Conservation (phyloP, 2,329 filamentous ascomycete genomes). For the Diaporthe sp. region DNA sequence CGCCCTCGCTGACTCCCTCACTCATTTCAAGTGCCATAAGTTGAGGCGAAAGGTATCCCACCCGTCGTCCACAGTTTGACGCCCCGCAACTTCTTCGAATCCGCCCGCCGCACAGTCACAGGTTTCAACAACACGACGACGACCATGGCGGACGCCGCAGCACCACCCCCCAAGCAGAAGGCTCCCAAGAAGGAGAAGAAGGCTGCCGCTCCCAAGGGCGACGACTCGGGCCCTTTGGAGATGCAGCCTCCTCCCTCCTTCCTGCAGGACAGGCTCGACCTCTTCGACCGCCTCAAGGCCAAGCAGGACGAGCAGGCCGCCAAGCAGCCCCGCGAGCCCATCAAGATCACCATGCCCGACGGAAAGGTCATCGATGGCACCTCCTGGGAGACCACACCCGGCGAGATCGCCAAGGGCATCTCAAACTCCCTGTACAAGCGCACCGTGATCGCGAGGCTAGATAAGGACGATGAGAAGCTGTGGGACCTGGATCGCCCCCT, state of each 20-base stretch:
- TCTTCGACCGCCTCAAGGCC: slow-evolving; percentile 91
- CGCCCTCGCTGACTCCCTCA: neutral
- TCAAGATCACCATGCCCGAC: slow-evolving; percentile 79
- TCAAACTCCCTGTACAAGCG: slow-evolving; percentile 87
- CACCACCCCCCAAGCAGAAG: slow-evolving; percentile 39
- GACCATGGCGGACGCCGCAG: slow-evolving; percentile 32
- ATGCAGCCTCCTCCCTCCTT: slow-evolving; percentile 74
- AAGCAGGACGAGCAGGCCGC: slow-evolving; percentile 82
- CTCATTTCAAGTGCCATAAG: neutral
- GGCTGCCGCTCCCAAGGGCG: slow-evolving; percentile 50
- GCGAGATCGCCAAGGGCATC: slow-evolving; percentile 79
- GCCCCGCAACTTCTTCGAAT: neutral
- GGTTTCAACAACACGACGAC: neutral
- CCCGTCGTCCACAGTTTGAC: neutral
- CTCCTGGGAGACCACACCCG: slow-evolving; percentile 92
- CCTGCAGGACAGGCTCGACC: slow-evolving; percentile 82
- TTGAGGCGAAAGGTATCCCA: neutral
- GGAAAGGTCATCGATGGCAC: slow-evolving; percentile 79
- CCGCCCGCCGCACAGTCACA: neutral
- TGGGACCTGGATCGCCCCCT: slow-evolving; percentile 95
- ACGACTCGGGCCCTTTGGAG: slow-evolving; percentile 56
- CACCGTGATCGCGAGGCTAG: slow-evolving; percentile 86
- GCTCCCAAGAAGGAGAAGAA: slow-evolving; percentile 62
- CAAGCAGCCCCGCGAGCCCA: slow-evolving; percentile 76
- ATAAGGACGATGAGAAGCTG: slow-evolving; percentile 76